Conservation (phyloP, 106 monocot genomes). For the Cymbidium sinense region DNA sequence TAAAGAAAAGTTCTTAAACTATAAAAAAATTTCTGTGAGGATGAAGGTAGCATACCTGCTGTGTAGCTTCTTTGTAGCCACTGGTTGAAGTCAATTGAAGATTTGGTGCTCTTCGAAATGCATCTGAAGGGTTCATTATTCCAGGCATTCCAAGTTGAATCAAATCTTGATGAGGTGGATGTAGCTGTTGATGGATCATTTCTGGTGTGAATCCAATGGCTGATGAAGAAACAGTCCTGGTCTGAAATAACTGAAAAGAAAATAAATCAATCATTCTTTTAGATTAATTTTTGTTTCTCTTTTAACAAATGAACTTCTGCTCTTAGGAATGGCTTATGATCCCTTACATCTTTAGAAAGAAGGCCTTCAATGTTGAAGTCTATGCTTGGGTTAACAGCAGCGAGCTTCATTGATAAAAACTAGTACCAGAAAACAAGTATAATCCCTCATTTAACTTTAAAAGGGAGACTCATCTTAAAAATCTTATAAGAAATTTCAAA, state of each 20-base stretch:
- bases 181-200: conserved; percentile 37
- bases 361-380: conserved; percentile 44
- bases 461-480: background rate
- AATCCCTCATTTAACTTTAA: background rate
- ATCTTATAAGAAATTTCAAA: background rate
- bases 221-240: conserved; percentile 31
- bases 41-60: conserved; percentile 19
- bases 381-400: conserved; percentile 46
- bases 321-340: background rate
- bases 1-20: background rate
- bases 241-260: conserved; percentile 22
- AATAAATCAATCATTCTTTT: background rate
- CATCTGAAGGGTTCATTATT: conserved; percentile 31
- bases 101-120: conserved; percentile 37
- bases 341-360: conserved; percentile 39
- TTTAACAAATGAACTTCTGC: background rate
- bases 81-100: conserved; percentile 22
- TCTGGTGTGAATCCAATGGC: conserved; percentile 38
- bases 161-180: conserved; percentile 34
- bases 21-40: background rate
- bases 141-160: conserved; percentile 31
- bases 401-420: conserved; percentile 66
- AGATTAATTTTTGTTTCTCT: background rate
- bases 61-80: conserved; percentile 26
- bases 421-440: conserved; percentile 10